Evolutionary conservation across 2,329 filamentous ascomycete species (phyloP).

Genomic region (Celoporthe dispersa): DNA sequence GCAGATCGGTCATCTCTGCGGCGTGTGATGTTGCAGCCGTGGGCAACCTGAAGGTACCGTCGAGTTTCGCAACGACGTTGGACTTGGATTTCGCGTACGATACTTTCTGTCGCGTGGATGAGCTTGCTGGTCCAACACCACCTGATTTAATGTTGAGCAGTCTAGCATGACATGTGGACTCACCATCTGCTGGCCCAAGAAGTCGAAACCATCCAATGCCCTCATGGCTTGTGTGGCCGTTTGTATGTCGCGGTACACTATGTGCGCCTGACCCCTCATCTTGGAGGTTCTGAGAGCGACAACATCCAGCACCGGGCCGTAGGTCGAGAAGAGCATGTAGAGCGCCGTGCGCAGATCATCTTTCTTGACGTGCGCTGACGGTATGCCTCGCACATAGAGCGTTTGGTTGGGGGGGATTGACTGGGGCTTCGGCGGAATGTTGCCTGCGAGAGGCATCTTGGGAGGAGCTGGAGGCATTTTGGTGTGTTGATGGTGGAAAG

Average conservation of each 20-base stretch:
- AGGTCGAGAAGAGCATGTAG: slow-evolving; percentile 93
- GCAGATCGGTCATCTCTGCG: slow-evolving; percentile 71
- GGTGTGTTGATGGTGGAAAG: background rate
- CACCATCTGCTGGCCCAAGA: slow-evolving; percentile 86
- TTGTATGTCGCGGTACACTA: slow-evolving; percentile 87
- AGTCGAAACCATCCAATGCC: slow-evolving; percentile 80
- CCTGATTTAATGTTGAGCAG: too few relatives aligned
- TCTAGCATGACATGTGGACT: slow-evolving; percentile 40
- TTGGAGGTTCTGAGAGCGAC: slow-evolving; percentile 85
- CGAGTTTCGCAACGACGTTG: slow-evolving; percentile 85
- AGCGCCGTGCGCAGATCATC: slow-evolving; percentile 82
- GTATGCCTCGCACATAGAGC: slow-evolving; percentile 86
- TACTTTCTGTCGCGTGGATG: slow-evolving; percentile 67
- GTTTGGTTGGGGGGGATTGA: slow-evolving; percentile 48
- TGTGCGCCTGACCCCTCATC: slow-evolving; percentile 95
- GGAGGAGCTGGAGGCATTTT: slow-evolving; percentile 23
- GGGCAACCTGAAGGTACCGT: slow-evolving; percentile 83
- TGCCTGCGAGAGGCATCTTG: slow-evolving; percentile 26
- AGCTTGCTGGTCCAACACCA: slow-evolving; percentile 16
- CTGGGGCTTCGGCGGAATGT: slow-evolving; percentile 29
- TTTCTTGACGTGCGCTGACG: slow-evolving; percentile 87
- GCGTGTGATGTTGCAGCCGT: slow-evolving; percentile 51
- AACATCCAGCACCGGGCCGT: slow-evolving; percentile 89
- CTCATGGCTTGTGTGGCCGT: slow-evolving; percentile 95
- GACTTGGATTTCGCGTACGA: slow-evolving; percentile 90